These are phyloP conservation scores for Rhizopogon salebrosus DNA, from an alignment of 768 basidiomycete genomes.

Conservation along the genomic window DNA sequence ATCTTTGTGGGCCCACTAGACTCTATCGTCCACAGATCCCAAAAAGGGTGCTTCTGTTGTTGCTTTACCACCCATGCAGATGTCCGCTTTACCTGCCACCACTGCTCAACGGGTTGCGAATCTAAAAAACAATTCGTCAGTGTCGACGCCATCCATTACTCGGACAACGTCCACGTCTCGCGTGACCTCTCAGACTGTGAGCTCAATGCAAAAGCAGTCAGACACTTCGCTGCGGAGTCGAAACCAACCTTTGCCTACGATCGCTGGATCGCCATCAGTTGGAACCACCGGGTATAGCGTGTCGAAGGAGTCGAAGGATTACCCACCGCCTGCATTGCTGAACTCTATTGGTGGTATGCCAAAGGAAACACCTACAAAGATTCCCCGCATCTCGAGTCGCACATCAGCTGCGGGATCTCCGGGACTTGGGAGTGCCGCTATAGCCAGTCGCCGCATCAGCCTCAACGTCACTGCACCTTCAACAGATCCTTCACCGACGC, in stretches of 20 bases:
- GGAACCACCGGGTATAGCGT: slow-evolving; percentile 52
- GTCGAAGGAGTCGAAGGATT: slow-evolving; percentile 53
- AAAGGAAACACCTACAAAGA: slow-evolving; percentile 90
- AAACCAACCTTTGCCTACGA: slow-evolving; percentile 72
- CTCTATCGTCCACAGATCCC: slow-evolving; percentile 76
- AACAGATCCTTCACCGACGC: slow-evolving; percentile 59
- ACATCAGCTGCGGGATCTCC: slow-evolving; percentile 74
- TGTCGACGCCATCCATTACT: slow-evolving; percentile 39
- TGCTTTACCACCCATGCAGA: slow-evolving; percentile 85
- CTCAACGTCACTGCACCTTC: slow-evolving; percentile 54
- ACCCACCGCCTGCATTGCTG: slow-evolving; percentile 44
- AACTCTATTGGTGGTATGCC: slow-evolving; percentile 48
- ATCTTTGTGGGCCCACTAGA: slow-evolving; percentile 38
- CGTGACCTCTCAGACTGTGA: slow-evolving; percentile 75
- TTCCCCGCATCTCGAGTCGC: slow-evolving; percentile 86
- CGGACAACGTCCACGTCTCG: slow-evolving; percentile 48
- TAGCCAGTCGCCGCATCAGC: slow-evolving; percentile 62
- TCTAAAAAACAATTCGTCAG: slow-evolving; percentile 53
- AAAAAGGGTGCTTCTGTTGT: slow-evolving; percentile 68
- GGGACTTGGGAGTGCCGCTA: slow-evolving; percentile 51
- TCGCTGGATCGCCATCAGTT: slow-evolving; percentile 90
- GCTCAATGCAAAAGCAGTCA: slow-evolving; percentile 84
- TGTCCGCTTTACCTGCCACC: slow-evolving; percentile 72
- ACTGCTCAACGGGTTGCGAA: slow-evolving; percentile 85
- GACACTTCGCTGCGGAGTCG: slow-evolving; percentile 75